Evolutionary conservation across 1,284 basidiomycete species (phyloP), one percentile per base, ranked within the genome.

Genomic region (Heterobasidion occidentale): DNA sequence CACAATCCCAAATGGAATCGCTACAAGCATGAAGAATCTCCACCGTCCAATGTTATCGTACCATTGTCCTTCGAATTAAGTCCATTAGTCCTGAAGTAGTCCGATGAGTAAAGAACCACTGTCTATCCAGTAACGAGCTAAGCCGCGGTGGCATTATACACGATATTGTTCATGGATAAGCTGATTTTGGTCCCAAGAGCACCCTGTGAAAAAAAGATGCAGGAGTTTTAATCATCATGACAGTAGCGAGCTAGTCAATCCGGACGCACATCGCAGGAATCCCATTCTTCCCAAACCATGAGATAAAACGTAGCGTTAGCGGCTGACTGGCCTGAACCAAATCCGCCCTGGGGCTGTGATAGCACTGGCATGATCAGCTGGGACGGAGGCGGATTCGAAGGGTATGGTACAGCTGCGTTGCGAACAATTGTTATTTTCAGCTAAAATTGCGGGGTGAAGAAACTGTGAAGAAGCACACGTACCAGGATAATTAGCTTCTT

Each of bases 311-410:
- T 67, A 9, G 65, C 63, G 58, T 77, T 70, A 54, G 58, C 64
- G 6, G 63, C 71, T 2, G 58, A 46, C 49, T 62, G 58, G 11
- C 77, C 75, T 7, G 58, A 51, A 14, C 74, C 76, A 52, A 71
- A 77, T 1, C 76, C 78, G 20, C 73, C 75, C 17, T 68, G 68
- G 8, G 67, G 58, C 54, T 70, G 65, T 1, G 76, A 71, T 59
- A 80, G 77, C 68, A 79, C 69, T 15, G 78, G 78, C 77, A 79
- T 79, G 19, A 66, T 69, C 35, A 79, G 67, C 53, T 71, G 65
- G 1, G 69, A 53, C 3, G 78, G 78, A 2, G 74, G 65, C 8
- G 71, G 72, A 59, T 78, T 74, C 35, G 61, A 60, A 2, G 77
- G 70, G 62, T 70, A 68, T 11, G 76, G 75, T 51, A 69, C 63